Percentiles rank a stretch among this genome's conserved stretches.
Conservation (phyloP, 2,329 filamentous ascomycete genomes). For the Cryphonectria naterciae region DNA sequence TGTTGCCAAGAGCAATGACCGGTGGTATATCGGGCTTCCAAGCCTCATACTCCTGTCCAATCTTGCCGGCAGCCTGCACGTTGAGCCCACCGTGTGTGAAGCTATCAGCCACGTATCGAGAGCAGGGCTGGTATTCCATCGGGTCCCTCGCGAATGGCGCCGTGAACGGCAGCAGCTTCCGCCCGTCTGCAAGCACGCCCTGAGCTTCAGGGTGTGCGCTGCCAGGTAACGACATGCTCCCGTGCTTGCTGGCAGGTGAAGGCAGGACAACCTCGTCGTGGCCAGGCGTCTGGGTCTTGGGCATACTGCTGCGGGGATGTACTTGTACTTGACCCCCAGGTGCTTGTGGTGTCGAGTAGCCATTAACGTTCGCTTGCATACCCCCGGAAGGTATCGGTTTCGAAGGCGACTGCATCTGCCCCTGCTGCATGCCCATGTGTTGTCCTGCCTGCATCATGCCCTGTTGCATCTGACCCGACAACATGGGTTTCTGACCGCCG, state of each 20-base stretch:
- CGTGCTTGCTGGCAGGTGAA: conserved; percentile 51
- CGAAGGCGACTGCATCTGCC: conserved; percentile 45
- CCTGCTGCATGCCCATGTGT: conserved; percentile 47
- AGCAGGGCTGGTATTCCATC: conserved; percentile 60
- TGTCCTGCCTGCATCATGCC: conserved; percentile 44
- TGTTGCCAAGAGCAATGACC: conserved; percentile 78
- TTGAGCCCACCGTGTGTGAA: conserved; percentile 74
- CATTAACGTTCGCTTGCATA: conserved; percentile 53
- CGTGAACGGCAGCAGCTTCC: conserved; percentile 37
- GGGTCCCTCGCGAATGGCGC: conserved; percentile 48
- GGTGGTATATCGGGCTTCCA: conserved; percentile 76
- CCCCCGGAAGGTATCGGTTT: conserved; percentile 53
- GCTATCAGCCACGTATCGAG: conserved; percentile 46
- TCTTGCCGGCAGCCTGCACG: conserved; percentile 63
- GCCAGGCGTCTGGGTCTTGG: conserved; percentile 49
- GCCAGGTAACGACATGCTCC: conserved; percentile 47
- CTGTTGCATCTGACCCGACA: conserved; percentile 44
- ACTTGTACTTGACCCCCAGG: conserved; percentile 45
- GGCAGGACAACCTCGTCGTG: conserved; percentile 47
- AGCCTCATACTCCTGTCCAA: conserved; percentile 69
- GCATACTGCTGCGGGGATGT: conserved; percentile 56
- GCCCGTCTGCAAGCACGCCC: conserved; percentile 30
- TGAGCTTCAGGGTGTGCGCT: conserved; percentile 40
- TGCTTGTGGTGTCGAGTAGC: conserved; percentile 50
- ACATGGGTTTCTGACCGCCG: conserved; percentile 48